A percentile compares a stretch with the other conserved stretches of the same genome.
These are phyloP conservation scores for Suillus plorans DNA, from an alignment of 768 basidiomycete genomes.

Conservation along the genomic window DNA sequence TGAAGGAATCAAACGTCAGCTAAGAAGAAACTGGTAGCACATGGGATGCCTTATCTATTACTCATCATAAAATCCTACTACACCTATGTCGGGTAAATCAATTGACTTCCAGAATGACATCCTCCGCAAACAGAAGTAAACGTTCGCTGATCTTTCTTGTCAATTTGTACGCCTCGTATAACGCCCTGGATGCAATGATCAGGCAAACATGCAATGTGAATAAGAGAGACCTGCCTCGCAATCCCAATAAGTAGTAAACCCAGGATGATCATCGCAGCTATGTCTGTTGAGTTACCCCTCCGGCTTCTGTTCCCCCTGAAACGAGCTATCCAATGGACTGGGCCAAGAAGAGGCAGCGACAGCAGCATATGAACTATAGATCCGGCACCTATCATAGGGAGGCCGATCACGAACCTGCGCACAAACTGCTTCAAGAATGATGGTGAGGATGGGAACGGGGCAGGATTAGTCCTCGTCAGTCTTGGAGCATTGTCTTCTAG, in stretches of 20 bases:
- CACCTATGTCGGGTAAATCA: conserved; percentile 23
- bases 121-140: conserved; percentile 68
- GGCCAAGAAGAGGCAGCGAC: conserved; percentile 61
- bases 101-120: conserved; percentile 77
- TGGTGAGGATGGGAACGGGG: conserved; percentile 31
- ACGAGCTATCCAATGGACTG: conserved; percentile 69
- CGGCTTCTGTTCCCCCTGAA: conserved; percentile 55
- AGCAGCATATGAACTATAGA: conserved; percentile 73
- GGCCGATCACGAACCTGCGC: conserved; percentile 71
- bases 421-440: conserved; percentile 56
- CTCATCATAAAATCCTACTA: background rate
- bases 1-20: conserved; percentile 68
- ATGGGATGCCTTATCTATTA: conserved; percentile 1
- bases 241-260: conserved; percentile 61
- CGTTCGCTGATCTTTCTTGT: conserved; percentile 61
- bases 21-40: conserved; percentile 67
- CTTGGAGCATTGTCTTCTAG: conserved; percentile 21
- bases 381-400: conserved; percentile 76
- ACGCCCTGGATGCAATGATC: conserved; percentile 45
- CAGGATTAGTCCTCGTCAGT: conserved; percentile 13
- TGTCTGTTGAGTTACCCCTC: conserved; percentile 57
- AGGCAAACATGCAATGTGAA: conserved; percentile 9
- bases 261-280: conserved; percentile 66
- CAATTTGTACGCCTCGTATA: conserved; percentile 66
- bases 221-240: conserved; percentile 46